Evolutionary conservation across 208 protist species (phyloP).

Genomic region (Acanthamoeba lenticulata): DNA sequence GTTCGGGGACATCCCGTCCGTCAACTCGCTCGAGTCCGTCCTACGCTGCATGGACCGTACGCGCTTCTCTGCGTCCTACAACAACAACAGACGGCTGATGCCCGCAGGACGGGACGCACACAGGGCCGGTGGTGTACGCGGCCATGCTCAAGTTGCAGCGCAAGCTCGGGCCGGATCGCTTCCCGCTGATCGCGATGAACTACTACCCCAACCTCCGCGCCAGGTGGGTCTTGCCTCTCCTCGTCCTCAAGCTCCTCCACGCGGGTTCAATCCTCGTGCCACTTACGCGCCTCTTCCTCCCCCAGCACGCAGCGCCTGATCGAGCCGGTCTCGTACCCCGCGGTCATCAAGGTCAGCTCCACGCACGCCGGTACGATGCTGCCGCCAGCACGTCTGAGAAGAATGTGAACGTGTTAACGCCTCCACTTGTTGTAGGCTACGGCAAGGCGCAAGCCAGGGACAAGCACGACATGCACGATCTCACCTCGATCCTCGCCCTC

Average conservation of each 20-base stretch:
- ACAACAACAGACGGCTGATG: too few species aligned
- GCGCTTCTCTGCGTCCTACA: too few species aligned
- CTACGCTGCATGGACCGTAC: conserved; percentile 59
- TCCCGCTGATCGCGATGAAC: conserved; percentile 50
- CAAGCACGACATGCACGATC: conserved; percentile 5
- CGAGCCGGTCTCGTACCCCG: neutral
- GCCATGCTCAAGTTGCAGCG: conserved; percentile 16
- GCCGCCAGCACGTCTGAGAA: neutral
- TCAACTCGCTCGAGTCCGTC: conserved; percentile 65
- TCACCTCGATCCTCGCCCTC: conserved; percentile 20
- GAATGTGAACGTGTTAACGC: neutral
- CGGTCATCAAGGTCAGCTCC: conserved; percentile 65
- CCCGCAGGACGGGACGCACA: too few species aligned
- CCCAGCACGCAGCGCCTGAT: neutral
- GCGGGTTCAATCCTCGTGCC: too few species aligned
- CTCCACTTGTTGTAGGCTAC: neutral
- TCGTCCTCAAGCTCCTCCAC: too few species aligned
- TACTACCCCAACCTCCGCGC: conserved; percentile 70
- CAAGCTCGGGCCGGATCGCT: neutral
- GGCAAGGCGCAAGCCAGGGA: conserved; percentile 27
- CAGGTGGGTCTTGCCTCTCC: neutral
- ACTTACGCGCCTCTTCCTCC: neutral
- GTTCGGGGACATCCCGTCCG: conserved; percentile 62
- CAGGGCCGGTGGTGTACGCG: conserved; percentile 59
- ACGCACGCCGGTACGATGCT: conserved; percentile 51